A percentile compares a stretch with the other conserved stretches of the same genome.
phyloP scores from a whole-genome alignment of 352 stramenopile genomes.

The Pythium myriotylum region DNA sequence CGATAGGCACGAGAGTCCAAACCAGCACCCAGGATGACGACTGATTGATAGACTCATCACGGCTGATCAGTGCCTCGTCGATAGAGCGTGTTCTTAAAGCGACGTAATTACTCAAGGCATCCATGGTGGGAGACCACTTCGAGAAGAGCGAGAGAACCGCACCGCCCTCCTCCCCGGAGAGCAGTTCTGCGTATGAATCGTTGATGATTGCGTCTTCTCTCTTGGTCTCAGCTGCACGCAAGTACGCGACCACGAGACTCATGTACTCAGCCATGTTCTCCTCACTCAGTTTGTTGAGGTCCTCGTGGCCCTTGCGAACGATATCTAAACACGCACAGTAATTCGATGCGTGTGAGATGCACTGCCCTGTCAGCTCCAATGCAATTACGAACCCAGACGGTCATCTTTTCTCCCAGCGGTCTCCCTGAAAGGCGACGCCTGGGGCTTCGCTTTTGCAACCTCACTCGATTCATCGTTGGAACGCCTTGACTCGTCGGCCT shows the following conservation, averaged over 20 bases:
- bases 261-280: conserved; percentile 43
- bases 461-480: conserved; percentile 9
- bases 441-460: conserved; percentile 1
- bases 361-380: no score
- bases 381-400: conserved; percentile 9
- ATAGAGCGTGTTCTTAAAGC: conserved; percentile 48
- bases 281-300: conserved; percentile 12
- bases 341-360: no score
- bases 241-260: conserved; percentile 41
- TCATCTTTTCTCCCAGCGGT: not conserved
- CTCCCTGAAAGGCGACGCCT: not conserved
- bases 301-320: conserved; percentile 14
- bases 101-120: conserved; percentile 26
- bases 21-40: conserved; percentile 55
- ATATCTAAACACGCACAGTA: conserved; percentile 8
- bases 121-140: conserved; percentile 24
- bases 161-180: conserved; percentile 34
- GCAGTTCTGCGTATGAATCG: conserved; percentile 49
- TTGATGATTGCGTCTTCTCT: conserved; percentile 41
- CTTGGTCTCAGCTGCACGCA: conserved; percentile 41
- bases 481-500: not conserved
- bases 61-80: conserved; percentile 49
- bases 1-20: conserved; percentile 58
- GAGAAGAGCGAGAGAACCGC: conserved; percentile 20
- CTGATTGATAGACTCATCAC: conserved; percentile 43